Base-by-base conservation (phyloP, 2,329 filamentous ascomycete genomes). In the Cercospora sp. region DNA sequence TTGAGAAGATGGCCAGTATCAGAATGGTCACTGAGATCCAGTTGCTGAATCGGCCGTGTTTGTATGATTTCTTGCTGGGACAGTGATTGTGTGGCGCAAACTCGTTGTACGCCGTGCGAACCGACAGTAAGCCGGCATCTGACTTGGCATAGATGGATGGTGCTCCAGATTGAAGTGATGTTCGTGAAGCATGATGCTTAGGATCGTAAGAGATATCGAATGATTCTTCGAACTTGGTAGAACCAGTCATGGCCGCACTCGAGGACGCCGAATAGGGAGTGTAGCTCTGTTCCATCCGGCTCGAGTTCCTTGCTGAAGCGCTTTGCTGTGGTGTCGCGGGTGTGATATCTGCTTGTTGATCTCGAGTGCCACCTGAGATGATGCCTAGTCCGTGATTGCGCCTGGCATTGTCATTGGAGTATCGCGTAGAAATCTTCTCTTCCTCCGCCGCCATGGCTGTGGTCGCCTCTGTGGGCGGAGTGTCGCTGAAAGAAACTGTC, bases 1-100 rank as follows among this genome's bases (percentile, higher is more conserved):
- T 90, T 0, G 89, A 90, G 73, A 90, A 90, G 1, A 91, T 63
- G 0, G 88, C 88, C 5, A 84, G 76, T 1, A 78, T 60, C 7
- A 84, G 69, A 12, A 83, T 76, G 5, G 74, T 75, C 10, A 80
- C 69, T 5, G 80, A 79, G 9, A 89, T 78, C 85, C 86, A 89
- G 5, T 62, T 69, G 40, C 62, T 68, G 53, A 73, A 68, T 5
- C 67, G 63, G 51, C 62, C 60, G 12, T 65, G 59, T 31, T 68
- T 69, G 12, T 69, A 67, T 18, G 55, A 23, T 30, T 62, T 65
- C 30, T 51, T 64, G 55, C 70, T 74, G 12, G 66, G 61, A 42
- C 74, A 74, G 16, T 73, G 58, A 10, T 75, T 58, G n/a, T 74
- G 69, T 3, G 72, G 72, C 45, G 68, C 70, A 28, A 73, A 75